A percentile compares a stretch with the other conserved stretches of the same genome.
phyloP scores from a whole-genome alignment of 805 yeast genomes.

The Barnettozyma californica region DNA sequence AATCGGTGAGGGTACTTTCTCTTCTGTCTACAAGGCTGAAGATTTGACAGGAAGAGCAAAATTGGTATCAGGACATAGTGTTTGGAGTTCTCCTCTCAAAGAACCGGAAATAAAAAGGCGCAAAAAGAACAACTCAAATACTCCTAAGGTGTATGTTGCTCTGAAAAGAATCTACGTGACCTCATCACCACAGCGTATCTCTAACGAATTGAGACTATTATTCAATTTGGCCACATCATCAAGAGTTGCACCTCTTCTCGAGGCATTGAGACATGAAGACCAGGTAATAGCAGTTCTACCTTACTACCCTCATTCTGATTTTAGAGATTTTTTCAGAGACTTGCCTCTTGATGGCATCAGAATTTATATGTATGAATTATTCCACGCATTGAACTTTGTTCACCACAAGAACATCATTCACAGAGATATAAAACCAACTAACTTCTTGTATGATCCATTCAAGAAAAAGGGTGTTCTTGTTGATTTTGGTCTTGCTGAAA shows the following conservation, averaged over 20 bases:
- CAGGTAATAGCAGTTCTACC: conserved; percentile 93
- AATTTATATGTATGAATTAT: conserved; percentile 71
- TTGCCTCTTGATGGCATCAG: conserved; percentile 76
- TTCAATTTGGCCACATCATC: conserved; percentile 62
- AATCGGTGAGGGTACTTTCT: conserved; percentile 88
- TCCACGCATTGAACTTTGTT: conserved; percentile 63
- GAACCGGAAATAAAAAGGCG: conserved; percentile 27
- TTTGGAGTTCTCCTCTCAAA: conserved; percentile 29
- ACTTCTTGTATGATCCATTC: conserved; percentile 52
- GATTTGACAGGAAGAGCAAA: conserved; percentile 34
- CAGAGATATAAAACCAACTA: conserved; percentile 77
- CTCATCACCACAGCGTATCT: conserved; percentile 87
- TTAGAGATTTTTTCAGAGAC: conserved; percentile 79
- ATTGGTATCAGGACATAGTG: conserved; percentile 30
- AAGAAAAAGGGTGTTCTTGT: conserved; percentile 57
- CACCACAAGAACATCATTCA: conserved; percentile 69
- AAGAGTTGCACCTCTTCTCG: conserved; percentile 83
- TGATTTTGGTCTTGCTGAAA: conserved; percentile 72
- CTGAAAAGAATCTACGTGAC: conserved; percentile 91
- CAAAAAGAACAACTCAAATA: conserved; percentile 24
- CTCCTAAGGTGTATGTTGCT: conserved; percentile 53
- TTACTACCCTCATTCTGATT: conserved; percentile 85
- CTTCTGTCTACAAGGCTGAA: conserved; percentile 73
- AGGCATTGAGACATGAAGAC: conserved; percentile 81
- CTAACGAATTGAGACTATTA: conserved; percentile 77